Base-by-base conservation (phyloP, 108 stramenopile species). In the Skeletonema grethae region DNA sequence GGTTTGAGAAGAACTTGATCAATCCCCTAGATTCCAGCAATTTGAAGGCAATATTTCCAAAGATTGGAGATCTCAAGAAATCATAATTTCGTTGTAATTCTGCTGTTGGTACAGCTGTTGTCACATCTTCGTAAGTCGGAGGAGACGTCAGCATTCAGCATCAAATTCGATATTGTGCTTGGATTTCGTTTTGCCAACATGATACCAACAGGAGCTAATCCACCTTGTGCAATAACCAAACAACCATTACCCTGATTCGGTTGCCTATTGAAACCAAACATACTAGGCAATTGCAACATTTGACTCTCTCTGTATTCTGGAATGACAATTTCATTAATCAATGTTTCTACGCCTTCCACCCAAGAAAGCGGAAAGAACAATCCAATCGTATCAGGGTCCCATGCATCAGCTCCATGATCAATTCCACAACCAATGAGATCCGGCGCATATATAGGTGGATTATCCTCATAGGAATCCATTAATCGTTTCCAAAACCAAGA, bases 401-500 rank as follows among this genome's bases (percentile, higher is more conserved):
- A 85, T 25, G 79, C 67, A 46, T 88, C 87, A 7, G 61, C 67
- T 18, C 86, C 87, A 57, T 87, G 65, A 6, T 57, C 61, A n/a
- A 85, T 56, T 5, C 90, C 90, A 69, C 90, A 91, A 12, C 90
- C 90, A 57, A 87, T 87, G 55, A 91, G 72, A 78, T 91, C 76
- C 0, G 86, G 83, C 11, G 90, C 90, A 43, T 80, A 86, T 18
- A 83, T 59, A 15, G 73, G 64, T n/a, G 70, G 70, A 43, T 72
- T 71, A 15, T 80, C 66, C 2, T 63, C 30, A 57, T 65, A 87
- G 0, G 25, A 45, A 9, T 62, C 70, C 77, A 84, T 77, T 16
- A 84, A 48, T 35, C 66, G 65, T 36, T 70, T 75, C 85, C 87
- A 91, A 57, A 87, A 87, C 90, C 90, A 91, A 0, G 83, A 84